Evolutionary conservation across 2,329 filamentous ascomycete genomes (phyloP), one percentile per base, ranked within the genome.

Genomic region (Xylariaceae sp.): DNA sequence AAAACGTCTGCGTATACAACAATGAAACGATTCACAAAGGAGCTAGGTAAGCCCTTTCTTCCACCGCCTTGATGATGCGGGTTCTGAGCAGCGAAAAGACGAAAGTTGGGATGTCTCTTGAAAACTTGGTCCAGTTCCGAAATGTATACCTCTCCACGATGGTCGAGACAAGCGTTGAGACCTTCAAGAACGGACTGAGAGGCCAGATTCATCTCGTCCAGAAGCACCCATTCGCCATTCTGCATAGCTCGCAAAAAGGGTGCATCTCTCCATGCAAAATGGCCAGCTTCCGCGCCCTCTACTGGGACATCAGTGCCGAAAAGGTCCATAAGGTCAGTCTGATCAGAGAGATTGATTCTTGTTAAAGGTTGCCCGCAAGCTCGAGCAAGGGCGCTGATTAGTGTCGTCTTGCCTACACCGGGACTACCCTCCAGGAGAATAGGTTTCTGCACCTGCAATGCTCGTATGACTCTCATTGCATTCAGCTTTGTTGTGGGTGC

Each of bases 121-220:
- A 99, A 99, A 2, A 90, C 91, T 65, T 95, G 92, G 65, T 96
- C 92, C 12, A 99, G 80, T 67, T 99, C 95, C 0, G 94, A 90
- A 55, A 99, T 85, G 67, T 96, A 99, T 0, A 96, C 89, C 70
- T 96, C 89, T 54, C 94, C 92, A 71, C 95, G 85, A 69, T 99
- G 95, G 70, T 99, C 94, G 29, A 99, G 80, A 74, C 94, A 97
- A 19, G 94, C 92, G 63, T 99, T 99, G 30, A 99, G 76, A 58
- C 94, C 95, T 73, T 99, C 94, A 1, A 99, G 80, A 1, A 99
- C 92, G 4, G 92, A 95, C 68, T 99, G 94, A 0, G 92, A 97
- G 1, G 95, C 94, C 59, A 99, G 74, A 65, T 99, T 99, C 94
- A 99, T 99, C 75, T 99, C 94, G 66, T 99, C 94, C 0, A 99